phyloP scores from a whole-genome alignment of 257 asterid species.

The Solanum lignicaule region DNA sequence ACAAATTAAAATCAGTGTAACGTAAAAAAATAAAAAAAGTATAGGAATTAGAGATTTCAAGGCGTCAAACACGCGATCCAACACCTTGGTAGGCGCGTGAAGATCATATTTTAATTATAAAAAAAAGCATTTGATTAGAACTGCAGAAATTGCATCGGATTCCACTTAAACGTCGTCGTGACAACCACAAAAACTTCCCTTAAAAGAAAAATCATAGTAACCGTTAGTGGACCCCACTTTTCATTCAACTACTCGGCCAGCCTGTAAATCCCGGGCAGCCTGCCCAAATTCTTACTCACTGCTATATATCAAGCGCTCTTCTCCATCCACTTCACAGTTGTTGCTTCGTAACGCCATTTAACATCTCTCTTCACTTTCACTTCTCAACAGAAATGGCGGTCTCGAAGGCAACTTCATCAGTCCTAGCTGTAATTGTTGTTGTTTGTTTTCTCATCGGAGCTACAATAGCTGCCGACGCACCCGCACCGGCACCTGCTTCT shows the following conservation, averaged over 20 bases:
- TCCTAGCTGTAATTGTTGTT: conserved; percentile 6
- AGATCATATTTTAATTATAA: not conserved
- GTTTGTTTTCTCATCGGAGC: conserved; percentile 27
- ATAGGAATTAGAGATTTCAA: not conserved
- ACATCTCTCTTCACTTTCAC: not conserved
- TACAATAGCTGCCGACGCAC: conserved; percentile 30
- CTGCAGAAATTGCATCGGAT: not conserved
- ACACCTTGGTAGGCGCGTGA: not conserved
- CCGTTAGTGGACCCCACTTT: conserved; percentile 2
- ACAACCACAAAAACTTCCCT: not conserved
- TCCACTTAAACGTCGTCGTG: not conserved
- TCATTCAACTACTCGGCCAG: conserved; percentile 22
- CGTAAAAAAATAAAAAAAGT: not conserved
- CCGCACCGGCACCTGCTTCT: conserved; percentile 39
- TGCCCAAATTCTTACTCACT: conserved; percentile 22
- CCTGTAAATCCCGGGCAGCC: conserved; percentile 37
- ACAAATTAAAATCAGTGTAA: not conserved
- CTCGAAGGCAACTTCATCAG: conserved; percentile 6
- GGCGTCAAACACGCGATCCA: not conserved
- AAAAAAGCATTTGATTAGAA: not conserved
- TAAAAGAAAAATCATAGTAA: not conserved
- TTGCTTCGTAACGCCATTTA: not conserved
- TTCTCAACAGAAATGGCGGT: conserved; percentile 23
- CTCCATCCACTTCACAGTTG: fast-evolving
- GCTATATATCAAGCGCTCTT: not conserved